Conservation (phyloP, 73 alveolate genomes). For the Tetrahymena malaccensis region DNA sequence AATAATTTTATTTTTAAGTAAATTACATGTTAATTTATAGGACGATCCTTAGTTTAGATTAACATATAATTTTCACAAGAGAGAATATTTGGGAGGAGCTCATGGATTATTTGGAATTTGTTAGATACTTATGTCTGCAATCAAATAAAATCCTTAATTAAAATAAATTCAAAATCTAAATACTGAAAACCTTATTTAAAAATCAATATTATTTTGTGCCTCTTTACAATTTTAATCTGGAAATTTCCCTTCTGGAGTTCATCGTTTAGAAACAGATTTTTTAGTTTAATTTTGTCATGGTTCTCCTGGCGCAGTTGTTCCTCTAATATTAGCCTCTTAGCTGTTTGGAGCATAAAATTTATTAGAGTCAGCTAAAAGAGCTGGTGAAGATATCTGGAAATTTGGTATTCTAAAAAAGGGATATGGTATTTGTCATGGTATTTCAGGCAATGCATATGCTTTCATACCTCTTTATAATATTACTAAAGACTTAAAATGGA, state of each 20-base stretch:
- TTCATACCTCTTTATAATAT: conserved; percentile 55
- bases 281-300: conserved; percentile 95
- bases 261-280: conserved; percentile 46
- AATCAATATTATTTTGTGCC: neutral
- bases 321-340: conserved; percentile 65
- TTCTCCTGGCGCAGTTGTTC: conserved; percentile 91
- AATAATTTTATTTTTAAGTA: neutral
- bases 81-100: conserved; percentile 90
- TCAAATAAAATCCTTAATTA: conserved; percentile 41
- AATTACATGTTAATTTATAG: neutral
- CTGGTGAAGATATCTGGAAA: conserved; percentile 75
- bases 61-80: neutral
- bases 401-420: conserved; percentile 88
- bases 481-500: conserved; percentile 70
- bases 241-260: conserved; percentile 64
- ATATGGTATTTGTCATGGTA: conserved; percentile 93
- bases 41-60: neutral
- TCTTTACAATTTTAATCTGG: conserved; percentile 47
- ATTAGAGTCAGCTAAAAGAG: conserved; percentile 51
- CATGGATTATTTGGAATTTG: conserved; percentile 93
- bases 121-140: conserved; percentile 60
- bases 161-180: neutral
- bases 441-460: conserved; percentile 81
- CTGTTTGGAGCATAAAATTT: conserved; percentile 44
- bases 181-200: neutral